These are phyloP conservation scores for Avena sativa DNA, from an alignment of 176 grass and related monocot species.

Conservation along the genomic window DNA sequence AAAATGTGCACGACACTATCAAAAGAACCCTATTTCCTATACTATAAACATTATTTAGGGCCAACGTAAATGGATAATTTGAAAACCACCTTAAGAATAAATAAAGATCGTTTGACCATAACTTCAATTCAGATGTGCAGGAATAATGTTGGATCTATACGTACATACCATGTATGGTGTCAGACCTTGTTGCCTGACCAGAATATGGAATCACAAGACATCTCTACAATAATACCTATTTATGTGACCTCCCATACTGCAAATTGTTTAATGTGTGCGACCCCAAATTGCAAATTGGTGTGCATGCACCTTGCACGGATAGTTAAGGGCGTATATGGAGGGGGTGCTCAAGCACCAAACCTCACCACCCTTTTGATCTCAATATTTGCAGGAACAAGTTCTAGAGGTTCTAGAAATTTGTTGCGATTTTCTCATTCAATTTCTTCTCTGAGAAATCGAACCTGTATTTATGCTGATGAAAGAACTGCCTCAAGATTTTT, in stretches of 20 bases:
- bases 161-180: neutral
- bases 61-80: conserved; percentile 18
- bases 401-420: neutral
- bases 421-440: neutral
- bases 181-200: conserved; percentile 6
- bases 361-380: neutral
- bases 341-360: neutral
- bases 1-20: conserved; percentile 11
- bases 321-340: neutral
- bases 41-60: neutral
- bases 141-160: neutral
- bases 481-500: neutral
- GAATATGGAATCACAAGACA: conserved; percentile 26
- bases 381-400: neutral
- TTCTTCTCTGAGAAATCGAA: neutral
- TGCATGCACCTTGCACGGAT: neutral
- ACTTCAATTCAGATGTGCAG: conserved; percentile 25
- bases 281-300: neutral
- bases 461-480: neutral
- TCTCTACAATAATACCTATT: neutral
- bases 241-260: neutral
- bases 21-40: neutral
- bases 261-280: neutral
- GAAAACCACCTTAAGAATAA: neutral
- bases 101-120: conserved; percentile 22